A percentile compares a stretch with the other conserved stretches of the same genome.
Conservation (phyloP, 768 basidiomycete genomes). For the Termitomyces sp. region DNA sequence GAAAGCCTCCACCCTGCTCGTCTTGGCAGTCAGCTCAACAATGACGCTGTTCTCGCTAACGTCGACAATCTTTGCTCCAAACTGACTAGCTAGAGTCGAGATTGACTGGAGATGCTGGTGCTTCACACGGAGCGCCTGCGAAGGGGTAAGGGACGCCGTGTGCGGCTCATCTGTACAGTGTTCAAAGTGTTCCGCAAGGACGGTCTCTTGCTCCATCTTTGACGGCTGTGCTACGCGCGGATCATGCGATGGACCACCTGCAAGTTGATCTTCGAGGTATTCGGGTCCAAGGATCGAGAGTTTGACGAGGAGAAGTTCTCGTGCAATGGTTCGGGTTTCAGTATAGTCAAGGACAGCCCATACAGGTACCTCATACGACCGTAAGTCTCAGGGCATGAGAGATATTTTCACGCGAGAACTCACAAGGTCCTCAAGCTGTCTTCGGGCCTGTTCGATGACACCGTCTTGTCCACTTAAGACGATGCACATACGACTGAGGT, state of each 20-base stretch:
- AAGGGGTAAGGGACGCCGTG: constrained; percentile 54
- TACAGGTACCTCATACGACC: constrained; percentile 77
- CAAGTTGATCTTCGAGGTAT: constrained; percentile 89
- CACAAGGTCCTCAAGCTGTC: constrained; percentile 95
- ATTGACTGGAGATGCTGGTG: constrained; percentile 90
- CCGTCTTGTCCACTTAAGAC: constrained; percentile 95
- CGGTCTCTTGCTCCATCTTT: constrained; percentile 67
- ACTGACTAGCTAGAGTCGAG: constrained; percentile 77
- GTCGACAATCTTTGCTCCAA: constrained; percentile 91
- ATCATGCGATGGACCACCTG: constrained; percentile 80
- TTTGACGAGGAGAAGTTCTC: constrained; percentile 93
- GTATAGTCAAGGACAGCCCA: constrained; percentile 99
- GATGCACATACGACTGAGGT: constrained; percentile 97
- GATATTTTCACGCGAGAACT: constrained; percentile 23
- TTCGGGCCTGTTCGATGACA: constrained; percentile 93
- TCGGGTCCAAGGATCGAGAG: constrained; percentile 97
- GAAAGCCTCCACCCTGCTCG: constrained; percentile 87
- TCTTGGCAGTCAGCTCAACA: constrained; percentile 93
- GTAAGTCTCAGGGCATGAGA: not conserved
- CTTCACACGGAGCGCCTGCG: constrained; percentile 83
- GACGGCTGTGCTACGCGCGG: constrained; percentile 43
- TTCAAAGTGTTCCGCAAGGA: constrained; percentile 77
- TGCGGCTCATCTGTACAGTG: constrained; percentile 36
- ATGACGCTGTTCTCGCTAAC: constrained; percentile 93
- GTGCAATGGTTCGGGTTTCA: constrained; percentile 82